phyloP scores from a whole-genome alignment of 2,329 filamentous ascomycete genomes.

The Colletotrichum camelliae region DNA sequence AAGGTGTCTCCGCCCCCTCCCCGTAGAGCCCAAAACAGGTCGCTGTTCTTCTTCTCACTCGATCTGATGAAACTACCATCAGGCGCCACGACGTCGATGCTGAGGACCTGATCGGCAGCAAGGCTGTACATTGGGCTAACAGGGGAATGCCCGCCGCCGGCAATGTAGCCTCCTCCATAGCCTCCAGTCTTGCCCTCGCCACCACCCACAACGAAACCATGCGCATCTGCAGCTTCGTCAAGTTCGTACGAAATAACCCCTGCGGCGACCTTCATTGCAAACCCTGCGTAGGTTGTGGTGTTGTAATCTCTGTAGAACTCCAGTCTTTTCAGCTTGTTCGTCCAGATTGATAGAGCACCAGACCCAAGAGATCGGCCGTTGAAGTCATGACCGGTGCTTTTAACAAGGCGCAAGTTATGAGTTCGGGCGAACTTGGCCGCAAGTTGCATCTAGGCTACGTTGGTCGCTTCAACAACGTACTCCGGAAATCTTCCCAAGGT shows the following conservation, averaged over 20 bases:
- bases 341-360: slow-evolving; percentile 41
- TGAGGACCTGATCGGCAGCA: slow-evolving; percentile 55
- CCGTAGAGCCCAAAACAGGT: slow-evolving; percentile 56
- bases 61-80: slow-evolving; percentile 46
- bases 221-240: slow-evolving; percentile 51
- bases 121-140: slow-evolving; percentile 60
- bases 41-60: slow-evolving; percentile 42
- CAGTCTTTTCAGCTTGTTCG: slow-evolving; percentile 42
- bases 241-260: slow-evolving; percentile 56
- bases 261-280: slow-evolving; percentile 57
- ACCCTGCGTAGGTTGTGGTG: slow-evolving; percentile 48
- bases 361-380: slow-evolving; percentile 37
- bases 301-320: slow-evolving; percentile 42
- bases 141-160: slow-evolving; percentile 61
- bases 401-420: slow-evolving; percentile 52
- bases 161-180: slow-evolving; percentile 60
- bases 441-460: slow-evolving; percentile 45
- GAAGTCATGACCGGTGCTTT: slow-evolving; percentile 44
- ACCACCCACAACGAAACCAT: slow-evolving; percentile 54
- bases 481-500: not conserved
- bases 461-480: not conserved
- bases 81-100: slow-evolving; percentile 51
- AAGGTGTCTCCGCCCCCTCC: slow-evolving; percentile 60
- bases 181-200: slow-evolving; percentile 62
- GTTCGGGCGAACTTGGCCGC: slow-evolving; percentile 52